Conservation (phyloP, 306 rosid species). For the Begonia peltatifolia region DNA sequence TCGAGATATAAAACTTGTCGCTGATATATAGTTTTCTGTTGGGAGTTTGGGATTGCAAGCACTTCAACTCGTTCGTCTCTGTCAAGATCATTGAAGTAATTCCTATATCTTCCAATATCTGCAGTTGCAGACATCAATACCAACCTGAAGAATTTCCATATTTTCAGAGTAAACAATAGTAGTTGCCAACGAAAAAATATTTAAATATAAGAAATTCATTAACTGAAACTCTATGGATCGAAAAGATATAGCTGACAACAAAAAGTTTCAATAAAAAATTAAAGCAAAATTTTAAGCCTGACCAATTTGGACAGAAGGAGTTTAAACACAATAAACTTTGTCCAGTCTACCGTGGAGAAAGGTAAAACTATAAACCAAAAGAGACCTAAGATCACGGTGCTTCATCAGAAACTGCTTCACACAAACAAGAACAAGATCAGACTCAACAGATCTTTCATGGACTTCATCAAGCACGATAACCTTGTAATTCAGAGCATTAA, state of each 20-base stretch:
- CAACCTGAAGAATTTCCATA: slow-evolving; percentile 35
- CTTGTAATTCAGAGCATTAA: slow-evolving; percentile 58
- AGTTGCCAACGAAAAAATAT: no score
- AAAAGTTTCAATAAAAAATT: no score
- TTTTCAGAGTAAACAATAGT: no score
- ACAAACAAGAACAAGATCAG: slow-evolving; percentile 83
- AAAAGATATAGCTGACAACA: no score
- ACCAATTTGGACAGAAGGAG: no score
- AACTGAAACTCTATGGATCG: no score
- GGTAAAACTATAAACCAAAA: no score
- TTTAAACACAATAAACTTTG: no score
- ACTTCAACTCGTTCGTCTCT: slow-evolving; percentile 88
- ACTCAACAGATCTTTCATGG: slow-evolving; percentile 90
- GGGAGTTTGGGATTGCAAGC: slow-evolving; percentile 57
- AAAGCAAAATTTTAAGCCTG: no score
- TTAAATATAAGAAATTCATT: no score
- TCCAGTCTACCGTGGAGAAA: no score
- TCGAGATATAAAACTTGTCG: slow-evolving; percentile 58
- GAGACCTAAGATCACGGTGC: slow-evolving; percentile 61
- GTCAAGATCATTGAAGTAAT: slow-evolving; percentile 76
- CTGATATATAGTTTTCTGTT: slow-evolving; percentile 39
- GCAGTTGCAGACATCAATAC: slow-evolving; percentile 97
- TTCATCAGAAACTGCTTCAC: slow-evolving; percentile 70
- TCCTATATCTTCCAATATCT: slow-evolving; percentile 60
- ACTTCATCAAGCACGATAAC: slow-evolving; percentile 89